phyloP scores from a whole-genome alignment of 1,139 yeast genomes.

The Tardiomyces digboiensis region DNA sequence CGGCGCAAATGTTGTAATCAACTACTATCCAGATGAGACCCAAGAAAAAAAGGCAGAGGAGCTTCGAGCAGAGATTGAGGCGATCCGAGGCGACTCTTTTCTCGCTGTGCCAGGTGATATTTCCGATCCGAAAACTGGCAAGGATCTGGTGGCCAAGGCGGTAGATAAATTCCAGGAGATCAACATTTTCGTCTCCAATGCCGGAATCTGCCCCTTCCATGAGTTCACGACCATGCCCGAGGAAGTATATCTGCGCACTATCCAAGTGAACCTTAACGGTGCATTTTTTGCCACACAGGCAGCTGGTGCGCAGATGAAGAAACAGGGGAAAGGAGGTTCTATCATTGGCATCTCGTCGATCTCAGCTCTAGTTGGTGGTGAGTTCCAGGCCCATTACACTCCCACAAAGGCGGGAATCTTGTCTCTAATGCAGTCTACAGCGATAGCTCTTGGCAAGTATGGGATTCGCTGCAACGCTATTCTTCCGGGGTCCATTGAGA shows the following conservation, averaged over 20 bases:
- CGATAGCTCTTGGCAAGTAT: constrained; percentile 82
- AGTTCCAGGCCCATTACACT: constrained; percentile 58
- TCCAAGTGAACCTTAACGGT: constrained; percentile 50
- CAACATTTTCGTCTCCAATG: constrained; percentile 37
- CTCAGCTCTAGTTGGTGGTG: constrained; percentile 30
- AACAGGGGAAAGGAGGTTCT: constrained; percentile 39
- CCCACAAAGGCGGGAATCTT: constrained; percentile 75
- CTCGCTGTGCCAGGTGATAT: constrained; percentile 54
- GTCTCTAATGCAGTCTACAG: constrained; percentile 59
- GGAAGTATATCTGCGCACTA: constrained; percentile 28
- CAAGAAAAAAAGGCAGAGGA: constrained; percentile 38
- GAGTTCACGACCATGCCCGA: constrained; percentile 31
- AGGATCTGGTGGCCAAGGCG: constrained; percentile 32
- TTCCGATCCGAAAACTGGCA: constrained; percentile 42
- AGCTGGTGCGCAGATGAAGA: constrained; percentile 36
- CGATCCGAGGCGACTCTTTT: constrained; percentile 35
- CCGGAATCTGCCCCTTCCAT: constrained; percentile 35
- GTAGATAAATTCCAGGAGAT: constrained; percentile 33
- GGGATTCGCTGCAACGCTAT: constrained; percentile 70
- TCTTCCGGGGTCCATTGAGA: constrained; percentile 76
- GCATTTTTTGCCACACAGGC: constrained; percentile 61
- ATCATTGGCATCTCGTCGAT: constrained; percentile 56
- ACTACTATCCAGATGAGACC: constrained; percentile 43
- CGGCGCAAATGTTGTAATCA: constrained; percentile 25
- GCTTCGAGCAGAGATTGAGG: constrained; percentile 24